Evolutionary conservation across 345 rosid species (phyloP), one percentile per base, ranked within the genome.

Genomic region (Pseudoturritis turrita): DNA sequence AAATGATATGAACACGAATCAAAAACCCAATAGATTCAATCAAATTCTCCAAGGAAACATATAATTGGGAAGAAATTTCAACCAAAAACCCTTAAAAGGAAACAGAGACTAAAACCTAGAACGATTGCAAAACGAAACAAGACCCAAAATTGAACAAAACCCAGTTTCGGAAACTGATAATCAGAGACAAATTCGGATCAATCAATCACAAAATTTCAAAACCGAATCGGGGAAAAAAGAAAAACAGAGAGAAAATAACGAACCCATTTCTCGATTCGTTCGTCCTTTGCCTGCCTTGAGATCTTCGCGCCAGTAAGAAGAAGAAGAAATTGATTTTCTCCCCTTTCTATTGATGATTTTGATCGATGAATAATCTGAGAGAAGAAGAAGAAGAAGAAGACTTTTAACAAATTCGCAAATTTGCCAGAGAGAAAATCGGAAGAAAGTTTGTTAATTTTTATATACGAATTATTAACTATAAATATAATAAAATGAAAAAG

Each of bases 221-320:
- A 37, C 7, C 4, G 3, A 59, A 71, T 44, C 55, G n/a, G 22
- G 6, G 5, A 26, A 5, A 25, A 18, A 2, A 35, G 3, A 6
- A 22, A 52, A 18, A 43, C 22, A 50, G 22, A 57, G 44, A 66
- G 29, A 46, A 3, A 54, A 58, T 10, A 69, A 76, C 75, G 45
- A 69, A 76, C 79, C 79, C 79, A 76, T 76, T 17, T 8, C 10
- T 26, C 17, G 69, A 46, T 49, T 58, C 47, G 51, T 45, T 36
- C 1, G 28, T 25, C n/a, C n/a, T n/a, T n/a, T n/a, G 72, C 14
- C 56, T 29, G 4, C 10, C 41, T 40, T 10, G n/a, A 52, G 41
- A n/a, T 62, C 62, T 51, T 62, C 50, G 43, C 10, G 50, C 22
- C 58, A 35, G 28, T 6, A 19, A 7, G 15, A 19, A 41, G 35